Percentiles rank a stretch among this genome's conserved stretches.
Evolutionary conservation across 768 basidiomycete species (phyloP).

Genomic region (Multifurca ochricompacta): DNA sequence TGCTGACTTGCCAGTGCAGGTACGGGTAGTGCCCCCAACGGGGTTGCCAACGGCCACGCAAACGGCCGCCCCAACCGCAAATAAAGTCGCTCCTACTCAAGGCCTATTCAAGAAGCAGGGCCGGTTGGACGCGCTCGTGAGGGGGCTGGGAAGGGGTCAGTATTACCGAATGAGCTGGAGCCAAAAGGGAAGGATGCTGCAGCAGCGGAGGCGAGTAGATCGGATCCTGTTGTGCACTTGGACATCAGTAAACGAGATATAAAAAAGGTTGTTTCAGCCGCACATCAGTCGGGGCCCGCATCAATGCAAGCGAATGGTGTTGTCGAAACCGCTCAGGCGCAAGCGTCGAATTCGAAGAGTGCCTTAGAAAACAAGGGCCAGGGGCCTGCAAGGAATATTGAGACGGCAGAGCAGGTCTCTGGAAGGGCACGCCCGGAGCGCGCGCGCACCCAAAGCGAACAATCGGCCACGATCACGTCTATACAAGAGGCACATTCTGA

Average conservation of each 20-base stretch:
- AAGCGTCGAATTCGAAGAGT: conserved; percentile 1
- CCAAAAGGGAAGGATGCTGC: conserved; percentile 9
- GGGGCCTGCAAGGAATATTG: conserved; percentile 10
- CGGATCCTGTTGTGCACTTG: conserved; percentile 17
- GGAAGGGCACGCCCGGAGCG: conserved; percentile 10
- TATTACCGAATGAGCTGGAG: neutral
- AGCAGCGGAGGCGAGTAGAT: conserved; percentile 19
- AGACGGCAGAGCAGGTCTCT: conserved; percentile 4
- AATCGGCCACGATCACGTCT: neutral
- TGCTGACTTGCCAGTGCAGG: conserved; percentile 17
- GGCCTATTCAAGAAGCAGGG: conserved; percentile 1
- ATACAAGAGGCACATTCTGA: neutral
- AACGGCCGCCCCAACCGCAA: conserved; percentile 5
- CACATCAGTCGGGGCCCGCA: conserved; percentile 3
- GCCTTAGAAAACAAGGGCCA: conserved; percentile 2
- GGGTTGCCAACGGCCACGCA: conserved; percentile 10
- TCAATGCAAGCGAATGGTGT: neutral
- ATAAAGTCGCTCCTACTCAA: neutral
- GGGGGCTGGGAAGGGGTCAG: neutral
- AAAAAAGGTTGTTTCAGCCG: conserved; percentile 14
- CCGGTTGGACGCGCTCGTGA: neutral
- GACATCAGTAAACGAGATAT: conserved; percentile 18
- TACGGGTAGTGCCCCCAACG: conserved; percentile 5
- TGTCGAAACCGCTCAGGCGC: neutral
- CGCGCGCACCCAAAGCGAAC: conserved; percentile 9